phyloP scores from a whole-genome alignment of 1,284 basidiomycete genomes.

The Trichosporon sp. region DNA sequence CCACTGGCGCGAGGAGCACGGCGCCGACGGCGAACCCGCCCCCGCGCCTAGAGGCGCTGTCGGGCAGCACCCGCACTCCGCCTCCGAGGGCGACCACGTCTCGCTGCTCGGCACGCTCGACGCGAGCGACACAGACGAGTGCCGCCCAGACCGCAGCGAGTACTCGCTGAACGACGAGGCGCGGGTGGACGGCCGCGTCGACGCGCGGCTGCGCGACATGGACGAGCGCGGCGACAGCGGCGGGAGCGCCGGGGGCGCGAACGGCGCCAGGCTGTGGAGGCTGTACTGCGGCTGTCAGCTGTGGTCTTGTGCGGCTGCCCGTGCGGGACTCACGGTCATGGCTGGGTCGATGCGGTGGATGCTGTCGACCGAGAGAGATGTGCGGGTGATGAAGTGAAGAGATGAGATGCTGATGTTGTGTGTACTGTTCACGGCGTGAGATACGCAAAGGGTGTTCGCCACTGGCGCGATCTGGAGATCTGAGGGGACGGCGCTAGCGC shows the following conservation, averaged over 20 bases:
- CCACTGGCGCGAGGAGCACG: not conserved
- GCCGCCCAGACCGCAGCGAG: not conserved
- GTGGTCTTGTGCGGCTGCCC: not conserved
- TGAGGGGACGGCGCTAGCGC: not conserved
- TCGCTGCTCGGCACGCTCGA: slow-evolving; percentile 1
- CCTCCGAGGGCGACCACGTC: not conserved
- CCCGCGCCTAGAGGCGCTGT: too few species aligned
- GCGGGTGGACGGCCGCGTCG: not conserved
- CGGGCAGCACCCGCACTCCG: not conserved
- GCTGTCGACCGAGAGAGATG: too few species aligned
- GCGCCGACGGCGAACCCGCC: not conserved
- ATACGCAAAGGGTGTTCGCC: not conserved
- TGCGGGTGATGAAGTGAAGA: too few species aligned
- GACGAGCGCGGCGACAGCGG: not conserved
- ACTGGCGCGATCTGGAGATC: not conserved
- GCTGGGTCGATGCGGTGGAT: not conserved
- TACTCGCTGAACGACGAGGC: not conserved
- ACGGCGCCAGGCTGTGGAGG: not conserved
- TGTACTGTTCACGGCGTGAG: not conserved
- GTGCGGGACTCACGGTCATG: not conserved
- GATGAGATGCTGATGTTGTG: too few species aligned
- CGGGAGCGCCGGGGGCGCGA: not conserved
- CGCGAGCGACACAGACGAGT: not conserved
- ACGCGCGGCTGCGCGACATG: not conserved
- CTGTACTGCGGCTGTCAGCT: not conserved